Percentiles rank a stretch among this genome's conserved stretches.
Conservation (phyloP, 1,284 basidiomycete species). For the Porogramme epimiltina region DNA sequence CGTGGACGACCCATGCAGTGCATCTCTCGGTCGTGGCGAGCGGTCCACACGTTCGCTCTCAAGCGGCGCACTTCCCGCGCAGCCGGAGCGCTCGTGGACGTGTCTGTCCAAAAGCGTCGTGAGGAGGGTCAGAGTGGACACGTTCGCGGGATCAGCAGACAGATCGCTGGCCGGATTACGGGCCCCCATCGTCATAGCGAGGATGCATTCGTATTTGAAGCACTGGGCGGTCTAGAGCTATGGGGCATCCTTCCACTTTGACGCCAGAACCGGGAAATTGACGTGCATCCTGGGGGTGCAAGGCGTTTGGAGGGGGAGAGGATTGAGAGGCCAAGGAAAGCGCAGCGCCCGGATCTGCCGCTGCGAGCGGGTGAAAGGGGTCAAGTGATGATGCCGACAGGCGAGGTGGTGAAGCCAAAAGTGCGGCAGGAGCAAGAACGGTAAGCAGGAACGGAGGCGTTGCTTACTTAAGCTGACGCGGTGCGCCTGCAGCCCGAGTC, state of each 20-base stretch:
- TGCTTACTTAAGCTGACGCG: conserved; percentile 23
- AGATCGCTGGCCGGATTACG: neutral
- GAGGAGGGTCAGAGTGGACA: neutral
- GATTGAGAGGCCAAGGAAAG: neutral
- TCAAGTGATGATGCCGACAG: conserved; percentile 21
- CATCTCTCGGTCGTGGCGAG: conserved; percentile 1
- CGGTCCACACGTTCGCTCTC: conserved; percentile 6
- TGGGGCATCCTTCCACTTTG: neutral
- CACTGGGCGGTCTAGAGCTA: neutral
- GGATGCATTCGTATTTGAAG: neutral
- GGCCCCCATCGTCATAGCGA: neutral
- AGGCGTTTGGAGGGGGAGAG: neutral
- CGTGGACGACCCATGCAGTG: neutral
- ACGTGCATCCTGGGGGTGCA: neutral
- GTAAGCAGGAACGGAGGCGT: conserved; percentile 20
- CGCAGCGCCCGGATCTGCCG: neutral
- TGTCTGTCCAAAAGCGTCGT: no score
- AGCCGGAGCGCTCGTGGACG: neutral
- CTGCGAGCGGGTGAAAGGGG: neutral
- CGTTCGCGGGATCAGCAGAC: neutral
- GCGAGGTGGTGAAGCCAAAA: conserved; percentile 4
- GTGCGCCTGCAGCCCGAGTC: neutral
- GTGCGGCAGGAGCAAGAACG: conserved; percentile 4
- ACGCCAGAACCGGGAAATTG: neutral
- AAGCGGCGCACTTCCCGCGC: conserved; percentile 4